Base-by-base conservation (phyloP, 495 filamentous ascomycete genomes). In the Beverwykella pulmonaria region DNA sequence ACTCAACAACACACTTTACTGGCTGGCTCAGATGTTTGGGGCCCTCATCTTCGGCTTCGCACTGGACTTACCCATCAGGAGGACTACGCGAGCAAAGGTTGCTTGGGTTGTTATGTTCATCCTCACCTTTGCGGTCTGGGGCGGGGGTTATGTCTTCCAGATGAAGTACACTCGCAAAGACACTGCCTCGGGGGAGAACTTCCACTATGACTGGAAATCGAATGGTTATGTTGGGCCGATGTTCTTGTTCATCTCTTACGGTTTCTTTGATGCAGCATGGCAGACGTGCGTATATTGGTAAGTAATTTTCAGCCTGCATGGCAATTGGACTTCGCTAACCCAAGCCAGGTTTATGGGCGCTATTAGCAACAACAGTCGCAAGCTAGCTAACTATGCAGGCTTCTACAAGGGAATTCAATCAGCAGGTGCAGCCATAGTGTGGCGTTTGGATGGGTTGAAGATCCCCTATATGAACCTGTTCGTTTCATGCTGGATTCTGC, bases 321-420 rank as follows among this genome's bases (percentile, higher is more conserved):
- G 3, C 22, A 12, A 9, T 23, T 5, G 27, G 2, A 50, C 52
- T 23, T 47, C 64, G 34, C 58, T 36, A 53, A n/a, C n/a, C 32
- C 7, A 6, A 32, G 5, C 2, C 65, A 92, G 89, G 89, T 91
- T 89, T 78, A 96, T 98, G 90, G 93, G 93, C 32, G 87, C 92
- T n/a, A 82, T 96, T 27, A 91, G 87, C 72, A 97, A 98, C 82
- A 95, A 94, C 50, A 85, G 88, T 65, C 90, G 92, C 73, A 95
- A 92, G 73, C 83, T 93, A 20, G 93, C 93, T 78, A 96, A 97
- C 80, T 90, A 94, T 71, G 87, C 92, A 32, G 93, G 93, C 57
- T 97, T 93, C 82, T 97, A 96, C 84, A 97, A 97, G 74, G 91
- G 91, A 17, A 90, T 98, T 70, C 93, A 97, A 77, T 94, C 91